These are phyloP conservation scores for Taphrina wiesneri DNA, from an alignment of 1,139 yeast genomes.

Conservation along the genomic window DNA sequence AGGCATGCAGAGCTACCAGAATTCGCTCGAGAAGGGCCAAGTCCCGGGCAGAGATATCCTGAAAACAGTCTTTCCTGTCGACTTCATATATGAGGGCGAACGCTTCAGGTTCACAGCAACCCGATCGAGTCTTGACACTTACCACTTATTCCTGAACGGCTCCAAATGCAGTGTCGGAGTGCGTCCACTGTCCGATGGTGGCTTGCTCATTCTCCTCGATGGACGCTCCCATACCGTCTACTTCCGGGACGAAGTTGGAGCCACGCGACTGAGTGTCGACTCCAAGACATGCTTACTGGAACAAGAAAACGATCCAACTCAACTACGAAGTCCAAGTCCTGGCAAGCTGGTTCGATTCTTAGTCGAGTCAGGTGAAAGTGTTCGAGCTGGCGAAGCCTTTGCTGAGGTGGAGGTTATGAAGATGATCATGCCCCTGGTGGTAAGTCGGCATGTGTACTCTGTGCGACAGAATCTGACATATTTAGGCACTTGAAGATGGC, in stretches of 20 bases:
- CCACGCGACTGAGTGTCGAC: conserved; percentile 93
- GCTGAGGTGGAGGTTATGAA: conserved; percentile 99
- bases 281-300: conserved; percentile 91
- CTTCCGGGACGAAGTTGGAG: conserved; percentile 97
- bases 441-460: neutral
- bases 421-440: conserved; percentile 57
- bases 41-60: conserved; percentile 79
- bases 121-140: conserved; percentile 78
- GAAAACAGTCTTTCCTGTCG: conserved; percentile 86
- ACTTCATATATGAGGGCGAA: conserved; percentile 90
- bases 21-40: conserved; percentile 88
- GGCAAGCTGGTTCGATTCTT: conserved; percentile 93
- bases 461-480: conserved; percentile 54
- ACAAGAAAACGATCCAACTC: conserved; percentile 96
- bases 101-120: conserved; percentile 95
- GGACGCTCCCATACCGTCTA: conserved; percentile 94
- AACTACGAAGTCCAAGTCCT: conserved; percentile 96
- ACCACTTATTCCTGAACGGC: conserved; percentile 89
- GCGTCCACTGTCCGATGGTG: conserved; percentile 88
- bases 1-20: conserved; percentile 65
- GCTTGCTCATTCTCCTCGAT: conserved; percentile 78
- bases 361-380: conserved; percentile 94
- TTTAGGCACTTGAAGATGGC: conserved; percentile 87
- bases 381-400: conserved; percentile 85
- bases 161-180: conserved; percentile 86